Evolutionary conservation across 139 green algal genomes (phyloP).

Genomic region (Chlorella sp.): DNA sequence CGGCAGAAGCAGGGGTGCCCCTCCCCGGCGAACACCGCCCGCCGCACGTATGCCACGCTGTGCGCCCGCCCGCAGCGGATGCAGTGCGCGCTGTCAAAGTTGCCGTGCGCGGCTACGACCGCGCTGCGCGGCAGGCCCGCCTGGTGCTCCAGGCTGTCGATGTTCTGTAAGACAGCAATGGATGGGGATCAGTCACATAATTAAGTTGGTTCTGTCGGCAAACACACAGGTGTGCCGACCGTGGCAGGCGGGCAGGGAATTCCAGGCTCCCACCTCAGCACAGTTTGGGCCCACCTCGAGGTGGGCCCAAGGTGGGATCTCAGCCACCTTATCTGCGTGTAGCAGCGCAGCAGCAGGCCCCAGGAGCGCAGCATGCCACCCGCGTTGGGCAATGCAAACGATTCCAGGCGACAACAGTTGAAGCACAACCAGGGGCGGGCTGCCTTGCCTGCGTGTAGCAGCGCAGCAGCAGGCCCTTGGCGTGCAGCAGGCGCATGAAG

Average conservation of each 20-base stretch:
- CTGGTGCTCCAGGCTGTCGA: constrained; percentile 78
- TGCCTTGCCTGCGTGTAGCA: constrained; percentile 61
- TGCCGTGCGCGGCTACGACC: constrained; percentile 89
- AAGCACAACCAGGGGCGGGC: no score
- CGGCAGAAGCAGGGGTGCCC: constrained; percentile 45
- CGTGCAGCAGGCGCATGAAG: constrained; percentile 85
- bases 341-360: constrained; percentile 79
- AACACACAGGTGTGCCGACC: no score
- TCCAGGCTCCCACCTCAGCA: no score
- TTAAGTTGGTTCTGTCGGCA: no score
- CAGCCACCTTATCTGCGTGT: no score
- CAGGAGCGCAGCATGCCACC: constrained; percentile 90
- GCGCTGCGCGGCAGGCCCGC: constrained; percentile 64
- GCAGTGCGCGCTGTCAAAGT: constrained; percentile 84
- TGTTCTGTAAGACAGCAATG: constrained; percentile 83
- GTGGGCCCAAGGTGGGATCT: no score
- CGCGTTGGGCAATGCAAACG: no score
- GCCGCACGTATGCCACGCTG: constrained; percentile 54
- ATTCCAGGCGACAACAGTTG: constrained; percentile 49
- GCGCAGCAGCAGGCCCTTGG: constrained; percentile 86
- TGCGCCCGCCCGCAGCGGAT: constrained; percentile 59
- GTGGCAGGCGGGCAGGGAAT: no score
- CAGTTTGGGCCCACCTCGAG: no score
- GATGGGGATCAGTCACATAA: no score
- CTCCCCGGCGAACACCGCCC: constrained; percentile 45